Evolutionary conservation across 768 basidiomycete species (phyloP), one percentile per base, ranked within the genome.

Genomic region (Trametes cingulata): DNA sequence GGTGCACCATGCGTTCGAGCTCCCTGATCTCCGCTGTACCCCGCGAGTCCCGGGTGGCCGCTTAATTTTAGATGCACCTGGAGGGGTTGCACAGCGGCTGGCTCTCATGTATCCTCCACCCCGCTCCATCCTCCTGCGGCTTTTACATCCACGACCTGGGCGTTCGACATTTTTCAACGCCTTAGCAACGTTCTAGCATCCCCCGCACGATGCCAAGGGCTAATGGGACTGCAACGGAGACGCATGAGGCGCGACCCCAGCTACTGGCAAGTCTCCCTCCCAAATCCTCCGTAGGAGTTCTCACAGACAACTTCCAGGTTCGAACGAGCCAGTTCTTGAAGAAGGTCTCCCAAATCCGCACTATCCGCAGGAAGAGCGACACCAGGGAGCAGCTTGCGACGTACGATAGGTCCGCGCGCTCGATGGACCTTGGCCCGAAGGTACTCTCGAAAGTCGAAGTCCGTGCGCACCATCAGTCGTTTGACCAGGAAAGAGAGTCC

Each of bases 311-410:
- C 52, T 56, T 24, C 13, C 50, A 72, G 71, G 46, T 60, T 15
- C 64, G 65, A 40, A 68, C 71, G 43, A 66, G 67, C 54, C 64
- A 65, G 53, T 65, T 72, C 49, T 42, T 71, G 55, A 70, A 68
- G 61, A 69, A 68, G 35, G 62, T 72, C 19, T 66, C 69, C 29
- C 51, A 63, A 15, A 27, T 70, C 14, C 60, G 59, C 33, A 29
- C 49, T 6, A 10, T 22, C 13, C 60, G 64, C 15, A 56, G 58
- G 39, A 63, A 64, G 55, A 62, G 65, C 61, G 67, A 68, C 17
- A 60, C 43, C 50, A 57, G 55, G 27, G 35, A 33, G 5, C 50
- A 49, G 33, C 43, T 27, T 50, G 35, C 49, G 27, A 20, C 51
- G 33, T 56, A 61, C 60, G 42, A 25, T 41, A 64, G 65, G 55